phyloP scores from a whole-genome alignment of 768 basidiomycete genomes.

The Podaxis sp. region DNA sequence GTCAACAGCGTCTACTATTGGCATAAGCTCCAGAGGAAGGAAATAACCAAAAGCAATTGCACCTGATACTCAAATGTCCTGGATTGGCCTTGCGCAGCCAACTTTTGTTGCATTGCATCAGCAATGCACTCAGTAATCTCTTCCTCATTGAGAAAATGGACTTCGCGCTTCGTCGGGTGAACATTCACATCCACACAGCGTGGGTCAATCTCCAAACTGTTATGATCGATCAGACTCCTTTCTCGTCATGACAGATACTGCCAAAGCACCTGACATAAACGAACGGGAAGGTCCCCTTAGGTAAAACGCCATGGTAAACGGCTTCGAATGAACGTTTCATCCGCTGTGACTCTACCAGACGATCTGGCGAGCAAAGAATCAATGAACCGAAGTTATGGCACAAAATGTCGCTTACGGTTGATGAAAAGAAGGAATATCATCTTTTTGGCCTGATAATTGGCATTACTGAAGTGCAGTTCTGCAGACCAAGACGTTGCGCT shows the following conservation, averaged over 20 bases:
- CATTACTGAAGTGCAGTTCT: slow-evolving; percentile 77
- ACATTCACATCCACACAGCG: slow-evolving; percentile 94
- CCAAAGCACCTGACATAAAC: slow-evolving; percentile 84
- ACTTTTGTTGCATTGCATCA: slow-evolving; percentile 64
- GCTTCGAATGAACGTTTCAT: slow-evolving; percentile 88
- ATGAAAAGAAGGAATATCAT: slow-evolving; percentile 88
- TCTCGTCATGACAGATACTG: not conserved
- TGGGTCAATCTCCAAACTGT: slow-evolving; percentile 80
- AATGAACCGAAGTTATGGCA: not conserved
- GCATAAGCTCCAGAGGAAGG: not conserved
- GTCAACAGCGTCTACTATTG: slow-evolving; percentile 57
- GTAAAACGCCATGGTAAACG: slow-evolving; percentile 80
- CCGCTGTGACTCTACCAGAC: slow-evolving; percentile 84
- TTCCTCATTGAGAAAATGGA: slow-evolving; percentile 93
- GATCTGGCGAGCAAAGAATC: slow-evolving; percentile 50
- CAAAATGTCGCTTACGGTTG: slow-evolving; percentile 63
- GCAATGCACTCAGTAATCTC: slow-evolving; percentile 76
- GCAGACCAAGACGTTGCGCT: slow-evolving; percentile 60
- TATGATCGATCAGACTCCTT: slow-evolving; percentile 2
- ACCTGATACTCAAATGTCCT: slow-evolving; percentile 76
- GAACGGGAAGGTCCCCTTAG: slow-evolving; percentile 89
- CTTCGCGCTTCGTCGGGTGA: slow-evolving; percentile 96
- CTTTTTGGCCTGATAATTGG: slow-evolving; percentile 89
- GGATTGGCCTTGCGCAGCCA: slow-evolving; percentile 66
- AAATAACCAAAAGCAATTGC: not conserved